phyloP scores from a whole-genome alignment of 192 early-diverging fungal genomes.

The Dissophora globulifera region DNA sequence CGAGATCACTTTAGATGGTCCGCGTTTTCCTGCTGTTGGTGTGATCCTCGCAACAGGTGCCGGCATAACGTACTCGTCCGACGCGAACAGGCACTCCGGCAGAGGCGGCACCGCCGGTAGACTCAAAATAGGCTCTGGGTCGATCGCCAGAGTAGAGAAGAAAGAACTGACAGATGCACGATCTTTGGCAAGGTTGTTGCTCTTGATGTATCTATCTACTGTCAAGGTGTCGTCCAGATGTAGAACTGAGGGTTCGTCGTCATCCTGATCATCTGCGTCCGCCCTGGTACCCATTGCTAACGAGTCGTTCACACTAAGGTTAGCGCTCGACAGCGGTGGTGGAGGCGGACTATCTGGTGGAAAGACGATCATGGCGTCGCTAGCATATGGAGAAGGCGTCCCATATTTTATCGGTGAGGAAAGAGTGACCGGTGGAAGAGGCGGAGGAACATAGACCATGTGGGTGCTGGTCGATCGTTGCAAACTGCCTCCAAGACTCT shows the following conservation, averaged over 20 bases:
- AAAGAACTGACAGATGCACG: slow-evolving; percentile 41
- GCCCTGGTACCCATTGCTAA: neutral
- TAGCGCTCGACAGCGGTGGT: neutral
- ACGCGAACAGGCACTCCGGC: slow-evolving; percentile 10
- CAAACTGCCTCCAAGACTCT: neutral
- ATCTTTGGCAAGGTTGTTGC: slow-evolving; percentile 5
- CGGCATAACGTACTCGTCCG: slow-evolving; percentile 39
- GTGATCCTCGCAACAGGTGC: slow-evolving; percentile 27
- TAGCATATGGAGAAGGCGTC: slow-evolving; percentile 24
- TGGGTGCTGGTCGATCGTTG: slow-evolving; percentile 24
- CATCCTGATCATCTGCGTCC: neutral
- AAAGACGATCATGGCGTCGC: slow-evolving; percentile 33
- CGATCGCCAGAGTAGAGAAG: slow-evolving; percentile 28
- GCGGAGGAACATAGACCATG: slow-evolving; percentile 31
- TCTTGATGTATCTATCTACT: slow-evolving; percentile 19
- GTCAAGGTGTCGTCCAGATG: slow-evolving; percentile 22
- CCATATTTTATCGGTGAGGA: neutral
- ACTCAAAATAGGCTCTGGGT: slow-evolving; percentile 18
- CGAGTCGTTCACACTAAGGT: neutral
- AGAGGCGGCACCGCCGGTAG: neutral
- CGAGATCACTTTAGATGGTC: too few relatives aligned
- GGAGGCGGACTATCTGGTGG: slow-evolving; percentile 26
- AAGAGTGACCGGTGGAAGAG: slow-evolving; percentile 25
- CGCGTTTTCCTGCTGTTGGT: slow-evolving; percentile 1
- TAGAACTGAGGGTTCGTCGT: slow-evolving; percentile 27